Evolutionary conservation across 148 eudicot species (phyloP), one percentile per base, ranked within the genome.

Genomic region (Fagopyrum esculentum): DNA sequence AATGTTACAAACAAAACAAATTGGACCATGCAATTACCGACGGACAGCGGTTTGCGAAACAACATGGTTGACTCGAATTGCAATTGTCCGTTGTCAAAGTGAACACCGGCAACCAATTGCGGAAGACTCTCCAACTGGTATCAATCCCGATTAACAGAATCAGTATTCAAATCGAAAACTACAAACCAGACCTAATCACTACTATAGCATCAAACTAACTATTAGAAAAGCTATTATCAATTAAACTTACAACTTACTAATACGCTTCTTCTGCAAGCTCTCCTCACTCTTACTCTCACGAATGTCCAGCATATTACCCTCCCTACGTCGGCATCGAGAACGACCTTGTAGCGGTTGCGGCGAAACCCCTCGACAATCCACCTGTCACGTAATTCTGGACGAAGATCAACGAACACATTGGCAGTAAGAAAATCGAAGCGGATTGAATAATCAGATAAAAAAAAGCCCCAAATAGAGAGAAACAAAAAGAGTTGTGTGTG

Each of bases 1-100:
- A 55, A 74, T 15, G 30, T 9, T 15, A 40, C 71, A 12, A 73
- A 29, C 6, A 45, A 40, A 72, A 59, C 22, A 45, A 19, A 16
- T 49, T 26, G 45, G 57, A 47, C 55, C 74, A 54, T 66, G 72
- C 74, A 76, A 54, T 83, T 84, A 89, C 96, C 96, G 45, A 91
- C 89, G 40, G 96, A 91, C 49, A 89, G 93, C 78, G 87, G 80
- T 83, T 89, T 91, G 16, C 96, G 93, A 64, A 91, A 91, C 79
- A 84, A 89, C 26, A 84, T 89, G 69, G 96, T 90, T 63, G 89
- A 86, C 80, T 90, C 92, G 79, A 90, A 81, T 87, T 89, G 96
- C 84, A 83, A 45, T 81, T 86, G 88, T 73, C 78, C 75, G 60
- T 86, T 80, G 74, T 84, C 83, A 35, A 93, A 87, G 81, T 83